Base-by-base conservation (phyloP, 148 eudicot genomes). In the Rhododendron griersonianum region DNA sequence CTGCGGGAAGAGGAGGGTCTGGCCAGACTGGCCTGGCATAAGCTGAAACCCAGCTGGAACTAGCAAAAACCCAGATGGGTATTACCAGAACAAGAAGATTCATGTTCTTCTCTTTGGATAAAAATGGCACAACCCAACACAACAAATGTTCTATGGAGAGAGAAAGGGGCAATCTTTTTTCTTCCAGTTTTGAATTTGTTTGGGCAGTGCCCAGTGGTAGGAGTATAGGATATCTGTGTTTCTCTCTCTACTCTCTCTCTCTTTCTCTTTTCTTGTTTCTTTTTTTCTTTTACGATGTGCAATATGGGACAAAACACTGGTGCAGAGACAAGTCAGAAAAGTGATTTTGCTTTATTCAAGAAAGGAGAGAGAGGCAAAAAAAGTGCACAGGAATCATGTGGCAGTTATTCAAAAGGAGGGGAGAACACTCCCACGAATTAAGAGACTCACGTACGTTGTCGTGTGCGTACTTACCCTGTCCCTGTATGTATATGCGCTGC, bases 361-460 rank as follows among this genome's bases (percentile, higher is more conserved):
- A 71, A 71, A 30, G 71, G 73, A 67, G 71, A 23, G 73, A 39
- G 63, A 82, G 44, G 75, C 11, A 47, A 47, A 9, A 21, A 73
- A 33, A 82, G 59, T 79, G 87, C 87, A 88, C 82, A 55, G 75
- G 84, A 87, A 90, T 90, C 92, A 88, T 89, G 92, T 90, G 90
- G 92, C 85, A 76, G 88, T 89, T 87, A 87, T 87, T 87, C 30
- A 90, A 89, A 83, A 80, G 83, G 79, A 44, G 35, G 33, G 37
- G 76, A 39, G 15, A 39, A 65, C 35, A 45, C 18, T 48, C 86
- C 75, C 86, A 81, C 30, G 47, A 63, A 25, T 84, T 57, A 81
- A 86, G 82, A 51, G 59, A 84, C 47, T 86, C 88, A 81, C 90
- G 88, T 65, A 86, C 28, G 59, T 77, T 33, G 69, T 82, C 71